Conservation (phyloP, 495 filamentous ascomycete genomes). For the Penicillium longicatenatum region DNA sequence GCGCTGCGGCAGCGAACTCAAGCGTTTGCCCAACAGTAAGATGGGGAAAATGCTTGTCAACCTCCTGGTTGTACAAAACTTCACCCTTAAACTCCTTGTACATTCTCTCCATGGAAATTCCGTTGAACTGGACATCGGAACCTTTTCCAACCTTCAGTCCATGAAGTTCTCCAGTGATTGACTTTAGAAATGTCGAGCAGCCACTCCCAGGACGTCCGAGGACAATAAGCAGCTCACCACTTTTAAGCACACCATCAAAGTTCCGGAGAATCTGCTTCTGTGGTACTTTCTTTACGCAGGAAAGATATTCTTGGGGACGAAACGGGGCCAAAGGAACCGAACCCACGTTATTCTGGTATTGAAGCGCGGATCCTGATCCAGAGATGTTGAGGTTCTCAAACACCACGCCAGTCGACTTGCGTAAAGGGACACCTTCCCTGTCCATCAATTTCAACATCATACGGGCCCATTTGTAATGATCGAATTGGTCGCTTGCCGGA, state of each 20-base stretch:
- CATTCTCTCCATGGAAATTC: slow-evolving; percentile 53
- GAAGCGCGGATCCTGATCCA: slow-evolving; percentile 54
- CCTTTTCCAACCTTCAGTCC: slow-evolving; percentile 63
- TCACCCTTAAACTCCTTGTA: slow-evolving; percentile 64
- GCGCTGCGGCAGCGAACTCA: slow-evolving; percentile 57
- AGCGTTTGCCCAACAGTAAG: slow-evolving; percentile 64
- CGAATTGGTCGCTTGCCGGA: slow-evolving; percentile 57
- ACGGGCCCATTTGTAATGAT: slow-evolving; percentile 59
- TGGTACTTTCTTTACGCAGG: slow-evolving; percentile 24
- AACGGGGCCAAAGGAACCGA: slow-evolving; percentile 52
- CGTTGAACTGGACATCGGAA: slow-evolving; percentile 67
- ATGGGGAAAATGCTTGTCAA: slow-evolving; percentile 62
- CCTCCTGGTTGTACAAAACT: slow-evolving; percentile 60
- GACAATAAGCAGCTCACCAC: slow-evolving; percentile 83
- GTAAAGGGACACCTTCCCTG: slow-evolving; percentile 43
- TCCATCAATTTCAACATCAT: slow-evolving; percentile 48
- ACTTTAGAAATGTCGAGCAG: slow-evolving; percentile 74
- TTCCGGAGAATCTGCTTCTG: slow-evolving; percentile 45
- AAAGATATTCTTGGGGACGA: slow-evolving; percentile 47
- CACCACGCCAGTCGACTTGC: slow-evolving; percentile 43
- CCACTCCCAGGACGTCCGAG: slow-evolving; percentile 75
- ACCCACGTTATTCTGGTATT: slow-evolving; percentile 58
- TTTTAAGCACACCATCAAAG: slow-evolving; percentile 46
- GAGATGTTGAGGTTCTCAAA: slow-evolving; percentile 57
- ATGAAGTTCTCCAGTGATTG: slow-evolving; percentile 69